Conservation (phyloP, 2,329 filamentous ascomycete genomes). For the Penicillium sp. region DNA sequence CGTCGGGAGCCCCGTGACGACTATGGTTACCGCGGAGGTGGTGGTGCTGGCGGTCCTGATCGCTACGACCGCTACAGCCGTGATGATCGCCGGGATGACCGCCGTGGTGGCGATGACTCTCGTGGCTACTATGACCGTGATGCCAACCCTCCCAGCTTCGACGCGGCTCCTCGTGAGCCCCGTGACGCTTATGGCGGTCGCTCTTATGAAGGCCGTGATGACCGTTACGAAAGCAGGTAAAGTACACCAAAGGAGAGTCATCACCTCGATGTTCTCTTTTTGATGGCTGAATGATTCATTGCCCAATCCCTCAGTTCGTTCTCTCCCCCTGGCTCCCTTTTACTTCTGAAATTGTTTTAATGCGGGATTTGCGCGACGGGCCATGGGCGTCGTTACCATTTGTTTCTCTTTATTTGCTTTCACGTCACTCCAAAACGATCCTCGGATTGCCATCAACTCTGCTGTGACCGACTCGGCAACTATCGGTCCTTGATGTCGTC, state of each 20-base stretch:
- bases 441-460: constrained; percentile 32
- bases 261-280: constrained; percentile 11
- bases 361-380: constrained; percentile 34
- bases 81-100: constrained; percentile 41
- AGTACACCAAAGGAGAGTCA: constrained; percentile 19
- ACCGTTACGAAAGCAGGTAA: constrained; percentile 41
- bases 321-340: constrained; percentile 22
- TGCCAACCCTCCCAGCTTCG: constrained; percentile 46
- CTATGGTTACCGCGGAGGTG: constrained; percentile 30
- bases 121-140: constrained; percentile 51
- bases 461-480: constrained; percentile 32
- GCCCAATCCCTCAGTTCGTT: constrained; percentile 10
- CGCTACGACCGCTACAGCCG: constrained; percentile 46
- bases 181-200: constrained; percentile 32
- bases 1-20: constrained; percentile 45
- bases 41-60: constrained; percentile 27
- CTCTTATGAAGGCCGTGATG: constrained; percentile 39
- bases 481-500: constrained; percentile 29
- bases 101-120: constrained; percentile 13
- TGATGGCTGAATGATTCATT: constrained; percentile 19
- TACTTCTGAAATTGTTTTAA: constrained; percentile 36
- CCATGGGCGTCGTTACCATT: constrained; percentile 34
- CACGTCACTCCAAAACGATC: constrained; percentile 34
- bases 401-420: constrained; percentile 28
- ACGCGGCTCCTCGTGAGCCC: constrained; percentile 35